A percentile compares a stretch with the other conserved stretches of the same genome.
These are phyloP conservation scores for Glutinoglossum americanum DNA, from an alignment of 495 filamentous ascomycete genomes.

Conservation along the genomic window DNA sequence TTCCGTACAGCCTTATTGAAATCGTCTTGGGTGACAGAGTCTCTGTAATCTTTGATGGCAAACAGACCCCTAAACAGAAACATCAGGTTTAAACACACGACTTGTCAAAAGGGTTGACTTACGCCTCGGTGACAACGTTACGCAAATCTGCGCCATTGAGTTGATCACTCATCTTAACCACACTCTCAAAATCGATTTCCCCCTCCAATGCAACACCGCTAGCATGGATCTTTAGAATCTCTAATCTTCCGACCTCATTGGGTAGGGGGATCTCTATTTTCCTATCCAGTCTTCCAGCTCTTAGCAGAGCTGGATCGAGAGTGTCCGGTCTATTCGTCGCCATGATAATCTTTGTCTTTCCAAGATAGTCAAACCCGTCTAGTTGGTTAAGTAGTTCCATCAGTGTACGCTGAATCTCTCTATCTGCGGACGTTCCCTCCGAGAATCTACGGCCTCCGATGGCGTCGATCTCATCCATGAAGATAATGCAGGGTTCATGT, in stretches of 20 bases:
- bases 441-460: constrained; percentile 94
- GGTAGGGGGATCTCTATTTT: constrained; percentile 98
- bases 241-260: constrained; percentile 93
- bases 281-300: constrained; percentile 83
- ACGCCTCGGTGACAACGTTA: constrained; percentile 98
- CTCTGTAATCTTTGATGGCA: constrained; percentile 91
- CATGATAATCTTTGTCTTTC: constrained; percentile 99
- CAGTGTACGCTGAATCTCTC: constrained; percentile 94
- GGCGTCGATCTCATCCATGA: constrained; percentile 99
- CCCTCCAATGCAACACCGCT: constrained; percentile 70
- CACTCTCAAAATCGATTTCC: constrained; percentile 96
- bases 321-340: constrained; percentile 97
- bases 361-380: constrained; percentile 97
- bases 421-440: constrained; percentile 95
- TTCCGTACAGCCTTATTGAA: constrained; percentile 98
- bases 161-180: constrained; percentile 99
- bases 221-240: constrained; percentile 97
- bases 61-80: constrained; percentile 51
- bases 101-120: constrained; percentile 20
- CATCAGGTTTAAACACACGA: not conserved
- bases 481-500: constrained; percentile 99
- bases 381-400: constrained; percentile 99
- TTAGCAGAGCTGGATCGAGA: constrained; percentile 79
- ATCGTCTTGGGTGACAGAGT: constrained; percentile 92
- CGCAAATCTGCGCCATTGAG: constrained; percentile 93